Percentiles rank a stretch among this genome's conserved stretches.
Conservation (phyloP, 1,284 basidiomycete species). For the Heterobasidion annosum region DNA sequence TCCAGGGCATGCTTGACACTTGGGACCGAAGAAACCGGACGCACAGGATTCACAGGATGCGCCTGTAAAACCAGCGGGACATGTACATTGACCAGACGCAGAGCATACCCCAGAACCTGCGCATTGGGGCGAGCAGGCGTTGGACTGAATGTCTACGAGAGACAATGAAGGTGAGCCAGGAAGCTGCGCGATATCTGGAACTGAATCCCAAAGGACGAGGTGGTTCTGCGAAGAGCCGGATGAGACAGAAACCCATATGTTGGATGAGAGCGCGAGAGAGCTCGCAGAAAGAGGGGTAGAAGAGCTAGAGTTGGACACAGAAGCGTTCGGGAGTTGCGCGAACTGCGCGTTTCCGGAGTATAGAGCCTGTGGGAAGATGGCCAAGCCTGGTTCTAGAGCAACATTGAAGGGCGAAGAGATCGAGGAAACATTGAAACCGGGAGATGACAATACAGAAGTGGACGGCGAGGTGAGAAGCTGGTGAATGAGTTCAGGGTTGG, state of each 20-base stretch:
- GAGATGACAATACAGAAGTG: conserved; percentile 43
- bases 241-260: conserved; percentile 58
- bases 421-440: conserved; percentile 47
- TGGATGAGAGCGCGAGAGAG: conserved; percentile 54
- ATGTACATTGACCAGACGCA: conserved; percentile 57
- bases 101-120: conserved; percentile 64
- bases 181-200: conserved; percentile 66
- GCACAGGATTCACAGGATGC: conserved; percentile 70
- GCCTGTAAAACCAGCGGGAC: conserved; percentile 66
- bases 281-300: conserved; percentile 33
- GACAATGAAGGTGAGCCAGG: conserved; percentile 37
- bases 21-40: conserved; percentile 61
- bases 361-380: conserved; percentile 44
- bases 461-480: conserved; percentile 54
- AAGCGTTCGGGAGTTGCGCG: conserved; percentile 40
- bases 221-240: conserved; percentile 37
- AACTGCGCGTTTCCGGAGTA: conserved; percentile 61
- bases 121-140: conserved; percentile 63
- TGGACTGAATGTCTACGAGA: conserved; percentile 59
- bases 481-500: conserved; percentile 63
- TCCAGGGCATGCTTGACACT: conserved; percentile 57
- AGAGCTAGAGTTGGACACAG: conserved; percentile 38
- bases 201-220: conserved; percentile 66
- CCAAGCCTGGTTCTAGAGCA: conserved; percentile 54
- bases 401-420: conserved; percentile 56